A percentile compares a stretch with the other conserved stretches of the same genome.
Evolutionary conservation across 2,329 filamentous ascomycete genomes (phyloP).

Genomic region (Ascochyta rabiei): DNA sequence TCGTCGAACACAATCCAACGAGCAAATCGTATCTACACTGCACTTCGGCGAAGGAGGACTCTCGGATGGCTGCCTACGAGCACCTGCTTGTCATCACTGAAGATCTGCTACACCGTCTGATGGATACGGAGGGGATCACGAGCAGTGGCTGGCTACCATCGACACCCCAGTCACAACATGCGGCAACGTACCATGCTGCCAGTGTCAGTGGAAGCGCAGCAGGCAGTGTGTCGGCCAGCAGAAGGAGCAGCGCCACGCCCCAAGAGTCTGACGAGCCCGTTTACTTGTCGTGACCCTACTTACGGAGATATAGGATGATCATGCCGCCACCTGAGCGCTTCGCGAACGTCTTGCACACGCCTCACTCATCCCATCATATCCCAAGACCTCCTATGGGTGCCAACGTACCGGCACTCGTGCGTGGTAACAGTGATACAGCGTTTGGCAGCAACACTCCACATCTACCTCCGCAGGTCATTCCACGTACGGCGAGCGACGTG

Average conservation of each 20-base stretch:
- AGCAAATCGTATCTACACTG: conserved; percentile 46
- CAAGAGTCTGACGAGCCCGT: conserved; percentile 28
- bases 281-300: not conserved
- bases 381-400: conserved; percentile 20
- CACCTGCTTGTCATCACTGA: conserved; percentile 47
- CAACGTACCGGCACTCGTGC: conserved; percentile 11
- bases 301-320: not conserved
- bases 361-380: conserved; percentile 27
- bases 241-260: conserved; percentile 35
- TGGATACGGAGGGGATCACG: conserved; percentile 42
- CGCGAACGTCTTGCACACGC: conserved; percentile 29
- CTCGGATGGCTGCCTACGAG: conserved; percentile 39
- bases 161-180: conserved; percentile 43
- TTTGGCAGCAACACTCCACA: conserved; percentile 18
- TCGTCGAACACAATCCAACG: conserved; percentile 46
- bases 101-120: conserved; percentile 40
- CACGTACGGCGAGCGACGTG: conserved; percentile 36
- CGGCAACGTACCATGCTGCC: conserved; percentile 27
- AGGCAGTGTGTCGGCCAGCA: conserved; percentile 28
- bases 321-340: conserved; percentile 12
- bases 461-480: conserved; percentile 18
- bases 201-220: conserved; percentile 24
- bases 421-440: conserved; percentile 34
- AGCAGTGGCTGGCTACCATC: conserved; percentile 45
- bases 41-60: conserved; percentile 40